Evolutionary conservation across 345 rosid species (phyloP), one percentile per base, ranked within the genome.

Genomic region (Rhodomyrtus tomentosa): DNA sequence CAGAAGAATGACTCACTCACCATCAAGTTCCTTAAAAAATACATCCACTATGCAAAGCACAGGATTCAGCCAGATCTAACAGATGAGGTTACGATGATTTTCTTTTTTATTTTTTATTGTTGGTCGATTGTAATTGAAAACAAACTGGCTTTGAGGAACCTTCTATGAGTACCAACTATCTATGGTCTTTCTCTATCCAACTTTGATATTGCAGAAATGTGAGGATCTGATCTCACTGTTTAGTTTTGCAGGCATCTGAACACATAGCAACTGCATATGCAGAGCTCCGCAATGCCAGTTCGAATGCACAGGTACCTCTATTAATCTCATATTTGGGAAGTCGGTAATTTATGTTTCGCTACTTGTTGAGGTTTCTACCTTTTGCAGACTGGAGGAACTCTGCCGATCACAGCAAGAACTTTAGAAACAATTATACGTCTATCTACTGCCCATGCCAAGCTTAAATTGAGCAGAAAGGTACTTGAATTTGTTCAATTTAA

Each of bases 401-500:
- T 97, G 88, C 99, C 99, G 16, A 95, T 97, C 68, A 97, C 99
- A 62, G 98, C 99, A 45, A 94, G 99, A 91, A 97, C 99, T 72
- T 87, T 97, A 85, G 99, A 97, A 91, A 97, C 99, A 87, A 95
- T 97, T 32, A 97, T 97, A 38, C 99, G 99, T 82, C 96, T 97
- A 84, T 95, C 99, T 27, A 95, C 99, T 25, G 99, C 99, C 84
- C 99, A 97, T 89, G 99, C 99, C 80, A 97, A 95, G 87, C 82
- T 97, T 94, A 95, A 94, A 87, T 89, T 97, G 90, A 95, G 96
- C 92, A 90, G 94, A 91, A 84, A 94, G 98, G 99, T 95, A 92
- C 80, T 27, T 48, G 55, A 83, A 38, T 53, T 83, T 15, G 53
- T 2, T 59, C 48, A 40, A 13, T 50, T 29, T 9, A 49, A 32